Percentiles rank a stretch among this genome's conserved stretches.
These are phyloP conservation scores for Nyctanthes arbortristis DNA, from an alignment of 257 asterid genomes.

Conservation along the genomic window DNA sequence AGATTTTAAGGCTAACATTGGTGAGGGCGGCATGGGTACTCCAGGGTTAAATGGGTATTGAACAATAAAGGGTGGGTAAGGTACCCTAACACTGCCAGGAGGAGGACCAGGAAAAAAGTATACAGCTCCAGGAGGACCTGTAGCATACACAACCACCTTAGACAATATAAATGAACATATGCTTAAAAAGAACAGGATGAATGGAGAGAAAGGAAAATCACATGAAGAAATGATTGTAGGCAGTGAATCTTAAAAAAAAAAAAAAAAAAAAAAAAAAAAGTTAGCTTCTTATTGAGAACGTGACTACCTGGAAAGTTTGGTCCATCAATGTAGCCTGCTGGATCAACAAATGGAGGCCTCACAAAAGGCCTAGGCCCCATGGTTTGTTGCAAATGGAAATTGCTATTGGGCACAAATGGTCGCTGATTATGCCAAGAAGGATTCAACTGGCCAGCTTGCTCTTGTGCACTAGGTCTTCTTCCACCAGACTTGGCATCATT, in stretches of 20 bases:
- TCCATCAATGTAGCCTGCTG: conserved; percentile 59
- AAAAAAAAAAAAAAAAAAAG: conserved; percentile 10
- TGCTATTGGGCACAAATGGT: conserved; percentile 48
- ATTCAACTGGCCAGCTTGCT: conserved; percentile 41
- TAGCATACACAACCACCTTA: conserved; percentile 23
- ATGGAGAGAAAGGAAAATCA: conserved; percentile 9
- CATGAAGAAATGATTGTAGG: neutral
- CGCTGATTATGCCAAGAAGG: conserved; percentile 49
- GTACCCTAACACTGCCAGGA: conserved; percentile 62
- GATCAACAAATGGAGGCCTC: conserved; percentile 55
- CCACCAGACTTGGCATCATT: conserved; percentile 48
- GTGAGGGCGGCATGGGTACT: conserved; percentile 51
- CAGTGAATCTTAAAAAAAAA: neutral
- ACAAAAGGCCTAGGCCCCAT: conserved; percentile 65
- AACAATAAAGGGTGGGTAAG: conserved; percentile 59
- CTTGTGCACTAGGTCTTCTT: conserved; percentile 52
- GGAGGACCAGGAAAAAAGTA: conserved; percentile 58
- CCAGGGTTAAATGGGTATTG: conserved; percentile 64
- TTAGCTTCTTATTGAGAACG: conserved; percentile 14
- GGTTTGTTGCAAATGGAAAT: conserved; percentile 49
- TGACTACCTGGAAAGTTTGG: conserved; percentile 57
- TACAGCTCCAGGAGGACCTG: conserved; percentile 78
- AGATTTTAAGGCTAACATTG: conserved; percentile 46
- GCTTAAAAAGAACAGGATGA: conserved; percentile 11
- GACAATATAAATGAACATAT: conserved; percentile 8